Evolutionary conservation across 371 early-diverging fungal species (phyloP), one percentile per base, ranked within the genome.

Genomic region (Lichtheimia corymbifera): DNA sequence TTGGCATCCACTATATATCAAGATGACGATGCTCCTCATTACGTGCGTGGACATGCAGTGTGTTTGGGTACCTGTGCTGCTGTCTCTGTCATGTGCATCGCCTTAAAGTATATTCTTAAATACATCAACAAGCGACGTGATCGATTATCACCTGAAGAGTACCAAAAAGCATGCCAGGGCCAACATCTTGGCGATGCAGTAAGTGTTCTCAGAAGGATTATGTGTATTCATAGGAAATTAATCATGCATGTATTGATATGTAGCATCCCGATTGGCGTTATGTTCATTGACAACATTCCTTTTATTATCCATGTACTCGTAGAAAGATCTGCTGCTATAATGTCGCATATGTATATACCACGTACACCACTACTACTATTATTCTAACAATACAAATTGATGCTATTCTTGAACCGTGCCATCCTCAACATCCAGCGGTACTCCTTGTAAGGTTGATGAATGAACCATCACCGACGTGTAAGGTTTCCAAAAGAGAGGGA

Each of bases 1-100:
- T 76, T 87, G 62, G 82, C 82, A 5, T 84, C 86, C 14, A 87
- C 84, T 44, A 68, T 77, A 9, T 91, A 90, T 62, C 73, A 83
- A 28, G 74, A 71, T 7, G 61, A 74, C 17, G 89, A 89, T 64
- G 84, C 77, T 9, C 88, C 87, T 1, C 50, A 67, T 27, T 89
- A 84, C 66, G 61, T 68, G 7, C 68, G 67, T 17, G 84, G 80
- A 9, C 83, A 86, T 42, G 55, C 68, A 13, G 73, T 74, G 27
- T 76, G 77, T 50, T 61, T 70, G 14, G 62, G 61, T n/a, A 62
- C 83, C 51, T 73, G 83, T 77, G 70, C 68, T 20, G 66, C 70
- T 41, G 76, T 66, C 2, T 63, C 70, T 4, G 18, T 80, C 1
- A 61, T 79, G 11, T 74, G 78, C 12, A 27, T 79, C n/a, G 17